Percentiles rank a stretch among this genome's conserved stretches.
phyloP scores from a whole-genome alignment of 805 yeast species.

The Starmera caribaea region DNA sequence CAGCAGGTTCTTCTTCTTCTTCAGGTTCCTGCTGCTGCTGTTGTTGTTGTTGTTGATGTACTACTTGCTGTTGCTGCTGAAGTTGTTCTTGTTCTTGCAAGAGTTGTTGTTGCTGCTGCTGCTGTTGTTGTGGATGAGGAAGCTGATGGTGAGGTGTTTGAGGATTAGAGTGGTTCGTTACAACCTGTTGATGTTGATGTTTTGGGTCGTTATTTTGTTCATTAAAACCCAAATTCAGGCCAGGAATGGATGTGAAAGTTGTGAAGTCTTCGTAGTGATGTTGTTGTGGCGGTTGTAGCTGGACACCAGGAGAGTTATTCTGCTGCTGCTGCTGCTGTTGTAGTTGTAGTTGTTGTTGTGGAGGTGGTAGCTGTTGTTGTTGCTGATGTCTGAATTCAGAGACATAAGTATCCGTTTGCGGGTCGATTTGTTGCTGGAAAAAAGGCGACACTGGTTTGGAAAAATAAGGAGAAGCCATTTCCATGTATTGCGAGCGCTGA shows the following conservation, averaged over 20 bases:
- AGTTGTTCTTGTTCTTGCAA: not conserved
- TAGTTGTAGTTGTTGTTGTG: conserved; percentile 2
- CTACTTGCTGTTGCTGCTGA: not conserved
- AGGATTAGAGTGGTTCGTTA: not conserved
- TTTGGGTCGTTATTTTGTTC: not conserved
- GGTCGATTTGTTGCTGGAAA: too few relatives aligned
- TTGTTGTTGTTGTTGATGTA: not conserved
- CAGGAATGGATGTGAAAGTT: conserved; percentile 1
- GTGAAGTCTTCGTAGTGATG: conserved; percentile 1
- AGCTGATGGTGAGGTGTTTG: not conserved
- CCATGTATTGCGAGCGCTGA: too few relatives aligned
- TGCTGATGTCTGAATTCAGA: not conserved
- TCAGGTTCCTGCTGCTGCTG: not conserved
- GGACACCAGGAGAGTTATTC: conserved; percentile 2
- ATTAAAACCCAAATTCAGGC: not conserved
- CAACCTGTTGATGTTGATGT: not conserved
- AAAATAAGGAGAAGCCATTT: too few relatives aligned
- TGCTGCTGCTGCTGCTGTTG: conserved; percentile 3
- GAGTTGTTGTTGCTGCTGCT: not conserved
- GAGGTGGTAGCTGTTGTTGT: conserved; percentile 11
- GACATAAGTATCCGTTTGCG: too few relatives aligned
- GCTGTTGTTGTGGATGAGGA: not conserved
- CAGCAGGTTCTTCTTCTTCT: conserved; percentile 20
- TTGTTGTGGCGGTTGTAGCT: conserved; percentile 1
- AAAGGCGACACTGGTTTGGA: too few relatives aligned